Evolutionary conservation across 495 filamentous ascomycete species (phyloP).

Genomic region (Talaromyces proteolyticus): DNA sequence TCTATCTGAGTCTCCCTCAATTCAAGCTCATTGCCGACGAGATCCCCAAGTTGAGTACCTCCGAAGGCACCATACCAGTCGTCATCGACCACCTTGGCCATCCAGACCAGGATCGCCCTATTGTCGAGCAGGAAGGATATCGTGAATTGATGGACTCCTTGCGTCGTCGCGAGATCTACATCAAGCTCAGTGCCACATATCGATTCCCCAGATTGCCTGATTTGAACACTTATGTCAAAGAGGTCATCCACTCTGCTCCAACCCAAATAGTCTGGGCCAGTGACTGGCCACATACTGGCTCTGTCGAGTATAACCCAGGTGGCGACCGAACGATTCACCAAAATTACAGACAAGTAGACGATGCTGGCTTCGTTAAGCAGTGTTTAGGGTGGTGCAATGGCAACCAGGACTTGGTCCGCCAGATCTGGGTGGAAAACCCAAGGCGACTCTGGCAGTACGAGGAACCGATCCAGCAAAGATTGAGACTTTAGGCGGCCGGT

Average conservation of each 20-base stretch:
- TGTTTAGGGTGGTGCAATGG: neutral
- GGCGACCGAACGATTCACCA: neutral
- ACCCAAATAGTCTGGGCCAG: neutral
- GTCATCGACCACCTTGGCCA: constrained; percentile 13
- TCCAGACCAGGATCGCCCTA: neutral
- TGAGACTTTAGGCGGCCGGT: neutral
- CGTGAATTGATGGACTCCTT: neutral
- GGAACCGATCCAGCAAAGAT: neutral
- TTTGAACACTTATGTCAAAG: neutral
- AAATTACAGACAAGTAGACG: neutral
- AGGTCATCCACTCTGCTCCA: neutral
- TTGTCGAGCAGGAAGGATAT: neutral
- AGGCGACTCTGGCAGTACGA: neutral
- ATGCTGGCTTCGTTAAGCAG: neutral
- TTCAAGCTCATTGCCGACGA: neutral
- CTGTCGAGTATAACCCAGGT: neutral
- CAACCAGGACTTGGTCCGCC: neutral
- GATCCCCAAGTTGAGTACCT: neutral
- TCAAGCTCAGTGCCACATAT: neutral
- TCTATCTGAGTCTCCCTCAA: neutral
- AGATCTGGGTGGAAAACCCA: neutral
- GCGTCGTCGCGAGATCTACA: neutral
- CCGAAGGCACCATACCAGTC: neutral
- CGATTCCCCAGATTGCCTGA: neutral
- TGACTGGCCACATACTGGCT: neutral